Percentiles rank a stretch among this genome's conserved stretches.
These are phyloP conservation scores for Cladosporium phlei DNA, from an alignment of 2,329 filamentous ascomycete genomes.

Conservation along the genomic window DNA sequence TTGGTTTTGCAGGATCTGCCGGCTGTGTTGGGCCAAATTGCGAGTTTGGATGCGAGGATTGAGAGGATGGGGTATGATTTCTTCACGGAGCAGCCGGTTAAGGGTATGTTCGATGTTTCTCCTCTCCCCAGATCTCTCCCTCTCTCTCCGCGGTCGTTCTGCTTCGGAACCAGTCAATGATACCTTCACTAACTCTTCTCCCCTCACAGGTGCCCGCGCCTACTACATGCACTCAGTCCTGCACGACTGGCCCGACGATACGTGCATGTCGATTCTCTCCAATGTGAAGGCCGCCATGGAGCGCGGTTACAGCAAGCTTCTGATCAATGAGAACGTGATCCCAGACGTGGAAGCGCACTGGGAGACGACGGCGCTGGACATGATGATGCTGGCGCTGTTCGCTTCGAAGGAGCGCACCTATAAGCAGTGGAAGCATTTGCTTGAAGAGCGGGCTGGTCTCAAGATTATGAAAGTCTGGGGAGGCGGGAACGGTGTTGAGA, in stretches of 20 bases:
- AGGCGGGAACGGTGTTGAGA: conserved; percentile 10
- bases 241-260: conserved; percentile 25
- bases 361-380: conserved; percentile 30
- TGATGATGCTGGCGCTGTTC: conserved; percentile 39
- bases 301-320: conserved; percentile 21
- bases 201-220: conserved; percentile 15
- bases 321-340: conserved; percentile 25
- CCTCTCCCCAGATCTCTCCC: too few relatives aligned
- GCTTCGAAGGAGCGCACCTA: conserved; percentile 38
- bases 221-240: conserved; percentile 25
- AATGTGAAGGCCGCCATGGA: conserved; percentile 23
- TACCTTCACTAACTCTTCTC: too few relatives aligned
- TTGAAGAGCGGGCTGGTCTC: conserved; percentile 1
- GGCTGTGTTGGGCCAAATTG: conserved; percentile 6
- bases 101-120: background rate
- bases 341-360: conserved; percentile 17
- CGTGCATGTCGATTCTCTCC: conserved; percentile 17
- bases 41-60: conserved; percentile 4
- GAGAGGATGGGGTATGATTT: conserved; percentile 9
- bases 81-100: conserved; percentile 6
- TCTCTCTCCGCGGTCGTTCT: too few relatives aligned
- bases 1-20: conserved; percentile 27
- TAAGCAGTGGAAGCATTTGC: conserved; percentile 32
- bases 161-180: too few relatives aligned
- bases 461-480: conserved; percentile 8